Base-by-base conservation (phyloP, 2,329 filamentous ascomycete species). In the Ophiocordyceps sinensis region DNA sequence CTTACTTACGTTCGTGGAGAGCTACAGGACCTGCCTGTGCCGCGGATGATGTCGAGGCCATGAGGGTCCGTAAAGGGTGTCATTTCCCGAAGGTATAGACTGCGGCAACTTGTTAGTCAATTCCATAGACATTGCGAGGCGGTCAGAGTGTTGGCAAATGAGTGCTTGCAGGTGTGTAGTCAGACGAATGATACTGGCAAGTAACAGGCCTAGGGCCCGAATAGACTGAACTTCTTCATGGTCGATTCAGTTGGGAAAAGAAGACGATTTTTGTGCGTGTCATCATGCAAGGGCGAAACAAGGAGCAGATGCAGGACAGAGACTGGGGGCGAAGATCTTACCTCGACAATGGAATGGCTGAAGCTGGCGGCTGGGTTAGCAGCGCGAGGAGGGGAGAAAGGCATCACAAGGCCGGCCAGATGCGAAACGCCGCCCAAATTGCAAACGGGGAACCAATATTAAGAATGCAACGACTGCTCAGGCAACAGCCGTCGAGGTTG, bases 181-280 rank as follows among this genome's bases (percentile, higher is more conserved):
- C 82, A 86, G 82, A 84, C 78, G 78, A 73, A 67, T 64, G 70
- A 80, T 87, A 87, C 83, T 88, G 83, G 83, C 83, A 84, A 87
- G 83, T 87, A 87, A 81, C 83, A 85, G 79, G 77, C 72, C 61
- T 65, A 64, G 65, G 68, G 77, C 79, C 79, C 76, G 68, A 73
- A 67, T 26, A 81, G 73, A 73, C 70, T 67, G 59, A 67, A 58
- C 43, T 79, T 85, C 79, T 77, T 86, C 83, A 88, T 80, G 79
- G 81, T 77, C 83, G 83, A 85, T 73, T 88, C 81, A 67, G 81
- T 71, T 79, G 74, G 80, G 80, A 83, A 86, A 87, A 85, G 82
- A 87, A 87, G 82, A 82, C 70, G 68, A 36, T 70, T 65, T 67
- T 58, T 63, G 60, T 59, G 61, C 65, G 70, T 84, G 75, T 87